Base-by-base conservation (phyloP, 1,284 basidiomycete species). In the Heterobasidion irregulare region DNA sequence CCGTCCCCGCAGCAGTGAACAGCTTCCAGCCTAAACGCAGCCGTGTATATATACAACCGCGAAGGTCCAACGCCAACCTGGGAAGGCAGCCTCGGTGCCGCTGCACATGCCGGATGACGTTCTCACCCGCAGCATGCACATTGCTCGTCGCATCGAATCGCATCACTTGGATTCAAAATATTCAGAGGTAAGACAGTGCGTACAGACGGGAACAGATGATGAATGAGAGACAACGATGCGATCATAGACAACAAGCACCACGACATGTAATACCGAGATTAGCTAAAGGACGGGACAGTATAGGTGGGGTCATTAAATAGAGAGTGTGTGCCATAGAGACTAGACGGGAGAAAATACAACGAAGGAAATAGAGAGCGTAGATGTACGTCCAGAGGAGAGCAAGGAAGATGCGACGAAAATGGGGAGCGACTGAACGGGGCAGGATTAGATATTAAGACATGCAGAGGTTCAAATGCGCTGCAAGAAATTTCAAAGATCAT, bases 281-380 rank as follows among this genome's bases (percentile, higher is more conserved):
- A 50, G 16, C 49, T 50, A 50, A 41, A 36, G 35, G 49, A 50
- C 32, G 35, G n/a, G 49, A 50, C 49, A 50, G 49, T 50, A 50
- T 50, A 50, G 33, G 16, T 47, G 38, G n/a, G 38, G 6, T 47
- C 46, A 19, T 32, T 47, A 32, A 32, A 32, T 16, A 47, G 26
- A 19, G 18, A 47, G 26, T 26, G 26, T 26, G 26, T 26, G 26
- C 16, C 12, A 47, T 18, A 19, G 46, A 47, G 46, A 32, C n/a
- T 2, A 47, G 46, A 47, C 12, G 46, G 10, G 26, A 13, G 10
- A 16, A 47, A 16, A 47, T 47, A 16, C 46, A 32, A 41, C 38
- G 46, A 47, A 12, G 18, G 18, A 47, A 2, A 16, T 47, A 9
- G 16, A 47, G 41, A 13, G 12, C 13, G 16, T 44, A 13, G 41